Base-by-base conservation (phyloP, 1,139 yeast species). In the Eremothecium gossypii region DNA sequence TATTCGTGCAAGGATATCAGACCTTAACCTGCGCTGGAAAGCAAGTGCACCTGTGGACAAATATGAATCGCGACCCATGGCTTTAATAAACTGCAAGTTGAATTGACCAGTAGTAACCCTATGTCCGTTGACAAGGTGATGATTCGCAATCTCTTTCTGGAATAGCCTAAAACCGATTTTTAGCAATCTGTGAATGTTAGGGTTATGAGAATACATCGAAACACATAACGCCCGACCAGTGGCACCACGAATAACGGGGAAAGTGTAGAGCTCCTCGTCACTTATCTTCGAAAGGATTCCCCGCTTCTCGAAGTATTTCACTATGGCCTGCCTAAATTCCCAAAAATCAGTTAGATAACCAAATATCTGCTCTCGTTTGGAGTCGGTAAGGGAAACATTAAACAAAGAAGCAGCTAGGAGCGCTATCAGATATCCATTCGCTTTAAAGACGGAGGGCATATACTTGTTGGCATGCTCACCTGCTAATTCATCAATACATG, bases 11-110 rank as follows among this genome's bases (percentile, higher is more conserved):
- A 81, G 61, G 36, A 83, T 68, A 47, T 66, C 73, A 48, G 72
- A 71, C 51, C 77, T 67, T 44, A 83, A 65, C 45, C 79, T 73
- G 56, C 83, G 83, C 56, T 84, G 91, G 29, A 82, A 69, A 0
- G 93, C 87, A 12, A 83, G 83, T 27, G 80, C 74, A 12, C 94
- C 91, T 1, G 89, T 79, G 41, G 82, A 77, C 2, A 79, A 76
- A 28, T 73, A 67, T 30, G 67, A 73, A 47, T 81, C 87, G n/a
- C 73, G 63, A 8, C 77, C 64, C 42, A 82, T 68, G 8, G 67
- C 61, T 33, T 60, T 55, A 42, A 76, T 74, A 7, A 84, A 70
- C 3, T 69, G 74, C 0, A 67, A 45, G 47, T 74, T 73, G 27
- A 66, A 60, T 14, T 41, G 27, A 10, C 33, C 17, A 20, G 30